phyloP scores from a whole-genome alignment of 768 basidiomycete genomes.

The Lyophyllum semitale region DNA sequence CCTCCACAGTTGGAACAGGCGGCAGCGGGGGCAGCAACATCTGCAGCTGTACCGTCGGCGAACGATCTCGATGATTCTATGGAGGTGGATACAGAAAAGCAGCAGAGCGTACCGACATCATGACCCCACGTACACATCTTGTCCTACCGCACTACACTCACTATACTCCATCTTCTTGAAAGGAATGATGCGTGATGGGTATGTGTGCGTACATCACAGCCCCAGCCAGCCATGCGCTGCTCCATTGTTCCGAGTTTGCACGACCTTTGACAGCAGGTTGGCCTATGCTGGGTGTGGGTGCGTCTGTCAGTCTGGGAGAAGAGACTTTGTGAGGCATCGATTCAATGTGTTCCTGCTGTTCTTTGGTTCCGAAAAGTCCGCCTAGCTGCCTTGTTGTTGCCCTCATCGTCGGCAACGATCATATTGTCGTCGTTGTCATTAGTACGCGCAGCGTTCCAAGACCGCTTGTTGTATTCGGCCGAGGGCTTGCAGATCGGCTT shows the following conservation, averaged over 20 bases:
- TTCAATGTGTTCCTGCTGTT: background rate
- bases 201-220: background rate
- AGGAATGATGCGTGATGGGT: background rate
- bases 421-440: slow-evolving; percentile 24
- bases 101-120: slow-evolving; percentile 24
- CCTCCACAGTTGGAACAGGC: slow-evolving; percentile 47
- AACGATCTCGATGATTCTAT: slow-evolving; percentile 55
- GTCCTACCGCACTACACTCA: background rate
- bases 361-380: background rate
- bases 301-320: no score
- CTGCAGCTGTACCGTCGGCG: slow-evolving; percentile 74
- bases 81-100: slow-evolving; percentile 25
- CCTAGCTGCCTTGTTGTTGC: slow-evolving; percentile 18
- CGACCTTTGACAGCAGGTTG: no score
- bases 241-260: no score
- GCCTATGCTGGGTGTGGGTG: no score
- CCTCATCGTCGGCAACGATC: slow-evolving; percentile 24
- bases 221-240: background rate
- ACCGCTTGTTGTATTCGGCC: slow-evolving; percentile 58
- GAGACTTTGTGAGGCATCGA: background rate
- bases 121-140: slow-evolving; percentile 1
- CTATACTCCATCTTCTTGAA: background rate
- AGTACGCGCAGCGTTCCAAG: slow-evolving; percentile 33
- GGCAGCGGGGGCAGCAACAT: slow-evolving; percentile 63
- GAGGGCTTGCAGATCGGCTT: slow-evolving; percentile 72